Percentiles rank a stretch among this genome's conserved stretches.
These are phyloP conservation scores for Paecilomyces fulvus DNA, from an alignment of 2,329 filamentous ascomycete genomes.

Conservation along the genomic window DNA sequence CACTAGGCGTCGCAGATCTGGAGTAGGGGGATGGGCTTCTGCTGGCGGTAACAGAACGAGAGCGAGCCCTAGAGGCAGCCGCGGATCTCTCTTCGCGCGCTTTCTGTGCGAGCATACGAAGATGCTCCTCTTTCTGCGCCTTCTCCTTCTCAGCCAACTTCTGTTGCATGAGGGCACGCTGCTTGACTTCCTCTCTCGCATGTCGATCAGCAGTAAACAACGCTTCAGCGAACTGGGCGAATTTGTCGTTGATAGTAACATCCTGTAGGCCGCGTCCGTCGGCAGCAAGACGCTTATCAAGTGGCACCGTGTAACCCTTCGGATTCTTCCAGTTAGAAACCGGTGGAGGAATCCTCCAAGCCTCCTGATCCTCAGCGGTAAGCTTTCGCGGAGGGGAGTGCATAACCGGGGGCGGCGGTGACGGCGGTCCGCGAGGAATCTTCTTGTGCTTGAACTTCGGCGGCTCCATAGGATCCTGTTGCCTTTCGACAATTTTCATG, in stretches of 20 bases:
- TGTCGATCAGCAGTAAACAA: constrained; percentile 91
- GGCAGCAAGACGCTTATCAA: constrained; percentile 91
- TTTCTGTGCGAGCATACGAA: constrained; percentile 81
- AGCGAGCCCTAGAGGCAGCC: constrained; percentile 37
- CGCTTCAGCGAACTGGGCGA: constrained; percentile 90
- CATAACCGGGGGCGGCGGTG: constrained; percentile 87
- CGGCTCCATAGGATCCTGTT: constrained; percentile 91
- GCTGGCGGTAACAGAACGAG: constrained; percentile 37
- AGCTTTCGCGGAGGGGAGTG: constrained; percentile 90
- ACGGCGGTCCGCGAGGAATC: constrained; percentile 85
- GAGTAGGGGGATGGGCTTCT: constrained; percentile 37
- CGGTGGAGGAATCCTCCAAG: constrained; percentile 84
- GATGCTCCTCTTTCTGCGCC: constrained; percentile 81
- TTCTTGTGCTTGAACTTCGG: constrained; percentile 99
- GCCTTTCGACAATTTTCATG: constrained; percentile 95
- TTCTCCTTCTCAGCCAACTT: constrained; percentile 95
- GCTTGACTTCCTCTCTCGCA: constrained; percentile 88
- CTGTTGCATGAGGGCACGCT: constrained; percentile 91
- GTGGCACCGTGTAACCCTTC: constrained; percentile 90
- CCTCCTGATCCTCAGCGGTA: constrained; percentile 93
- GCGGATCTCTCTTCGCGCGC: constrained; percentile 71
- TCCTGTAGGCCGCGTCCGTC: constrained; percentile 89
- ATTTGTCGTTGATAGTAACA: constrained; percentile 95
- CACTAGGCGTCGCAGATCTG: constrained; percentile 40
- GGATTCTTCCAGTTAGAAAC: constrained; percentile 99